Evolutionary conservation across 164 flowering plant genomes (phyloP).

Genomic region (Piper betle): DNA sequence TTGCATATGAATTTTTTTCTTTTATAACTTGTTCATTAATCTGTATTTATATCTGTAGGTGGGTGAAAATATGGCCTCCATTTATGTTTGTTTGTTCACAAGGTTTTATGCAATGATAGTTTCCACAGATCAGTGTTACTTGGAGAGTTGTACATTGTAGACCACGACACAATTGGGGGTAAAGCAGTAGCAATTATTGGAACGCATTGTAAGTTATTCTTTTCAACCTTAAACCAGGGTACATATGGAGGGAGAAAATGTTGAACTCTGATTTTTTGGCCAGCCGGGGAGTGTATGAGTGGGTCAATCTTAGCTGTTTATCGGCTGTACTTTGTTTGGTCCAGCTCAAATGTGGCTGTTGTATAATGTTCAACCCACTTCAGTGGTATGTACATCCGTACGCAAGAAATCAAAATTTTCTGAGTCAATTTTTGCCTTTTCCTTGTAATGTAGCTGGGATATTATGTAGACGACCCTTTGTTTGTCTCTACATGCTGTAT

Average conservation of each 20-base stretch:
- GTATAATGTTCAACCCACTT: conserved; percentile 3
- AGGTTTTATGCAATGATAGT: conserved; percentile 9
- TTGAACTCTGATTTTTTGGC: conserved; percentile 6
- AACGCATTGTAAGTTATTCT: conserved; percentile 2
- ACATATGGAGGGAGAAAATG: conserved; percentile 12
- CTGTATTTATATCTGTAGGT: conserved; percentile 3
- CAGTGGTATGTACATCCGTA: conserved; percentile 12
- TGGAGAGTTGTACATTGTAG: conserved; percentile 18
- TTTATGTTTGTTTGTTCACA: conserved; percentile 9
- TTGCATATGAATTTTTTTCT: no score
- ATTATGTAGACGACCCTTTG: not conserved
- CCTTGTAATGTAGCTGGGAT: no score
- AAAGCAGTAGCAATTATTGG: conserved; percentile 10
- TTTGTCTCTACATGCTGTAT: not conserved
- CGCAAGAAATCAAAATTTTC: conserved; percentile 9
- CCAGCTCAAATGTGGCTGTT: conserved; percentile 6
- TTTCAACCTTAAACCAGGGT: conserved; percentile 13
- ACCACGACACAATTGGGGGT: conserved; percentile 10
- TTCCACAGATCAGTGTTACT: conserved; percentile 6
- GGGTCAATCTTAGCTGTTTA: not conserved
- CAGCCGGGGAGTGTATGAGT: not conserved
- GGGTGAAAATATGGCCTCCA: conserved; percentile 10
- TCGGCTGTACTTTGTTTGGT: not conserved
- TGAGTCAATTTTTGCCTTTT: no score
- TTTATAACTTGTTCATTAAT: conserved; percentile 1